Conservation (phyloP, 495 filamentous ascomycete species). For the Talaromyces wortmannii region DNA sequence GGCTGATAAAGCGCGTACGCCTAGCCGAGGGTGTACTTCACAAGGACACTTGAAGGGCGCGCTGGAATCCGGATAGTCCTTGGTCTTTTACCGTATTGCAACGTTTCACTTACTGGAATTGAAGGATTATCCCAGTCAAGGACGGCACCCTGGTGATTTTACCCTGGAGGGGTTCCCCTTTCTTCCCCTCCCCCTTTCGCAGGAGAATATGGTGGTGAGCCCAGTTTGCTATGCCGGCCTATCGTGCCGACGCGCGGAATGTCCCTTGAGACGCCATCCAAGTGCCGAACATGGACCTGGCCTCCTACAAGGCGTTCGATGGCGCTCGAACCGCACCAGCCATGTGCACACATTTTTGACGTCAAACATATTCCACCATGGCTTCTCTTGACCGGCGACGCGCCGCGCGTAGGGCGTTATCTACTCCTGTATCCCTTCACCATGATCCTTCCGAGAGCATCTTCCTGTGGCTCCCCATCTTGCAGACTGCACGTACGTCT, state of each 20-base stretch:
- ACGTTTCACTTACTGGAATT: background rate
- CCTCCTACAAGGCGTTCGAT: constrained; percentile 1
- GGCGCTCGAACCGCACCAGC: constrained; percentile 9
- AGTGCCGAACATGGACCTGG: constrained; percentile 26
- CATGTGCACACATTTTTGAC: constrained; percentile 35
- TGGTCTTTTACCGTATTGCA: constrained; percentile 12
- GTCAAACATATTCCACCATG: constrained; percentile 41
- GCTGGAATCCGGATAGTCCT: constrained; percentile 50
- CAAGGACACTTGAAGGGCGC: constrained; percentile 22
- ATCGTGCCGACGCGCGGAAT: constrained; percentile 8
- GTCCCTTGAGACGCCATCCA: constrained; percentile 31
- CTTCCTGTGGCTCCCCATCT: background rate
- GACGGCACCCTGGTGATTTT: background rate
- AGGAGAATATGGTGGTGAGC: background rate
- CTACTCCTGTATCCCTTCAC: constrained; percentile 2
- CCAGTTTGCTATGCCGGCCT: constrained; percentile 14
- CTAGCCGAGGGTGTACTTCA: constrained; percentile 16
- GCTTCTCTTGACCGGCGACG: constrained; percentile 29
- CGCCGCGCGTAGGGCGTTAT: constrained; percentile 18
- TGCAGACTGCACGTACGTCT: background rate
- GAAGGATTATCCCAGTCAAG: background rate
- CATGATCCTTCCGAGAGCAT: background rate
- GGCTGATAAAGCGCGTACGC: constrained; percentile 49
- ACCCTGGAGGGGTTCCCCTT: constrained; percentile 6
- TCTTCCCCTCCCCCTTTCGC: constrained; percentile 5